Evolutionary conservation across 2,329 filamentous ascomycete species (phyloP).

Genomic region (Helicocarpus griseus): DNA sequence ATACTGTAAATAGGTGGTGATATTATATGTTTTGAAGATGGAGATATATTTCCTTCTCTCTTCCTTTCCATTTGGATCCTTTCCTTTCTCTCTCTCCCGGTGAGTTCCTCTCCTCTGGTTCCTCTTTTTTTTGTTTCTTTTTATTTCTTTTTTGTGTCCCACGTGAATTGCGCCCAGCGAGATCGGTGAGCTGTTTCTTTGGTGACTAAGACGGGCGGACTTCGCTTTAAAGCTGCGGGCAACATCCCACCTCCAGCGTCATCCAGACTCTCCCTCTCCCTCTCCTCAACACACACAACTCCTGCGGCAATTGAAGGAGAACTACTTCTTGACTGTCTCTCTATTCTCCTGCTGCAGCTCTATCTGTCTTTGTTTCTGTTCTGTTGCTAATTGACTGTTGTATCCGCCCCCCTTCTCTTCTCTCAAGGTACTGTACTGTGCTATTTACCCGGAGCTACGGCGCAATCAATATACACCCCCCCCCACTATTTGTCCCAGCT

Average conservation of each 20-base stretch:
- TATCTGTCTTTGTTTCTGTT: background rate
- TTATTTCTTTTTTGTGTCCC: background rate
- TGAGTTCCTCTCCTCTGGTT: background rate
- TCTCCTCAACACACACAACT: background rate
- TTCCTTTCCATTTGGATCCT: background rate
- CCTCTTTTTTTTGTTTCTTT: background rate
- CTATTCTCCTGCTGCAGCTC: background rate
- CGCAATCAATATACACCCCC: background rate
- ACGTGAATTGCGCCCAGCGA: background rate
- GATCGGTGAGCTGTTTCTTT: background rate
- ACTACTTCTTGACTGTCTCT: too few species aligned
- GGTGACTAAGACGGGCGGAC: background rate
- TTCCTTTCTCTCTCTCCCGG: constrained; percentile 8
- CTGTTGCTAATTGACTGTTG: background rate
- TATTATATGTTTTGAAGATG: background rate
- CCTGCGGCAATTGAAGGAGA: background rate
- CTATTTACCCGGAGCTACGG: background rate
- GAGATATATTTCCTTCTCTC: background rate
- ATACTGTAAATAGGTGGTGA: too few species aligned
- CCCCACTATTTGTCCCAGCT: background rate
- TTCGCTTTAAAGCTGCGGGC: too few species aligned
- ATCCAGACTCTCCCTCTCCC: too few species aligned
- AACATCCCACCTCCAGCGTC: too few species aligned
- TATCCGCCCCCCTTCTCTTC: too few species aligned
- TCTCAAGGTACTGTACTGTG: too few species aligned